Percentiles rank a stretch among this genome's conserved stretches.
Conservation (phyloP, 202 grass and related monocot genomes). For the Panicum hallii region DNA sequence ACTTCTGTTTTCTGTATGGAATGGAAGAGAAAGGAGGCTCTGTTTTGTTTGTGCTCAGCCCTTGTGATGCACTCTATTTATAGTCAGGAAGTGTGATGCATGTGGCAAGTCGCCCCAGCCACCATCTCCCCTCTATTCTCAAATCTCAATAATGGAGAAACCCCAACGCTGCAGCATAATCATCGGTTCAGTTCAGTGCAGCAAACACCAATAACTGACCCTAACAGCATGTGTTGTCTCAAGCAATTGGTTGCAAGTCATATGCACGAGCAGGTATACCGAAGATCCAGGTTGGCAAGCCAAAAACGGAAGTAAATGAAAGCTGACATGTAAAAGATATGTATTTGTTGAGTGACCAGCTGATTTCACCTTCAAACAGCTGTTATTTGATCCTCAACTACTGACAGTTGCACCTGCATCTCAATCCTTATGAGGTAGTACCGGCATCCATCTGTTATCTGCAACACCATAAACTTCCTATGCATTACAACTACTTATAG, state of each 20-base stretch:
- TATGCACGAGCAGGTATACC: conserved; percentile 28
- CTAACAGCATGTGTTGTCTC: conserved; percentile 2
- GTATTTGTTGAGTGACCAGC: background rate
- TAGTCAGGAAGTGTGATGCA: conserved; percentile 12
- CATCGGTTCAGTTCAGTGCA: conserved; percentile 23
- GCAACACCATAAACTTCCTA: background rate
- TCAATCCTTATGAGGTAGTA: background rate
- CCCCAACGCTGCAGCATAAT: background rate
- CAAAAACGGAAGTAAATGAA: background rate
- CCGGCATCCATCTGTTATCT: background rate
- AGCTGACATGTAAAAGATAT: background rate
- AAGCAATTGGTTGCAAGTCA: conserved; percentile 2
- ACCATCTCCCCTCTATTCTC: background rate
- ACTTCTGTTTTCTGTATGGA: conserved; percentile 21
- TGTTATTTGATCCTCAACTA: conserved; percentile 8
- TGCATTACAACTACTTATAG: background rate
- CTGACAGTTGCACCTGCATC: conserved; percentile 19
- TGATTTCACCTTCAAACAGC: conserved; percentile 30
- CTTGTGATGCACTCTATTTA: conserved; percentile 42
- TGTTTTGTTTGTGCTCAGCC: conserved; percentile 34
- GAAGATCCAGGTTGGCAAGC: background rate
- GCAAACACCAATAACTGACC: conserved; percentile 33
- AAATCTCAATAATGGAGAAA: conserved; percentile 26
- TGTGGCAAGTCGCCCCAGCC: background rate
- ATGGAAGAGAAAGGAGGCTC: background rate